These are phyloP conservation scores for Zasmidium cellare DNA, from an alignment of 2,329 filamentous ascomycete species.

Conservation along the genomic window DNA sequence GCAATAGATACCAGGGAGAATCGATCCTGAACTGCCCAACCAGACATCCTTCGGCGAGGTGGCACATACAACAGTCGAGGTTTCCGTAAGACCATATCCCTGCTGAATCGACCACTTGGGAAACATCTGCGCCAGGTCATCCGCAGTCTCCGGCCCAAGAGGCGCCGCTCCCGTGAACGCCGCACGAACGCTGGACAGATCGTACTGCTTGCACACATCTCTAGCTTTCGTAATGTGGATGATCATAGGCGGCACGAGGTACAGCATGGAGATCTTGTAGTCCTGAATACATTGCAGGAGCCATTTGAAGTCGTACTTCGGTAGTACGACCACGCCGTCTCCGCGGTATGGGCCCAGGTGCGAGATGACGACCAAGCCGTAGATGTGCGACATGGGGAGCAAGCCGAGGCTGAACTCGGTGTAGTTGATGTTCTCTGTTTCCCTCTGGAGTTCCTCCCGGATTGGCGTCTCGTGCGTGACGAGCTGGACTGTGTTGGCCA, in stretches of 20 bases:
- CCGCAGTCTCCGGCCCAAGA: slow-evolving; percentile 69
- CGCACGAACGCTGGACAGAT: slow-evolving; percentile 65
- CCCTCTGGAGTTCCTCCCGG: slow-evolving; percentile 35
- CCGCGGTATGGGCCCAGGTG: slow-evolving; percentile 68
- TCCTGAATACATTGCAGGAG: slow-evolving; percentile 65
- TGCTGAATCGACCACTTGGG: slow-evolving; percentile 63
- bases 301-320: slow-evolving; percentile 71
- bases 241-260: slow-evolving; percentile 78
- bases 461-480: slow-evolving; percentile 49
- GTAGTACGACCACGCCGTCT: slow-evolving; percentile 71
- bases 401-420: slow-evolving; percentile 64
- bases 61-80: slow-evolving; percentile 66
- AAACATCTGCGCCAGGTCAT: slow-evolving; percentile 61
- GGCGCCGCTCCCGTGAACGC: slow-evolving; percentile 79
- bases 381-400: slow-evolving; percentile 82
- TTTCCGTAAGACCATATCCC: slow-evolving; percentile 77
- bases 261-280: slow-evolving; percentile 68
- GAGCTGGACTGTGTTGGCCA: slow-evolving; percentile 71
- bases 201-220: slow-evolving; percentile 63
- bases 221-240: slow-evolving; percentile 71
- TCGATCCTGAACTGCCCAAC: slow-evolving; percentile 69
- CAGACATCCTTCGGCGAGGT: slow-evolving; percentile 64
- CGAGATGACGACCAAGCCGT: slow-evolving; percentile 70
- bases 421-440: slow-evolving; percentile 35
- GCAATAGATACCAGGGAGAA: slow-evolving; percentile 65